Base-by-base conservation (phyloP, 768 basidiomycete genomes). In the Boletus huronensis region DNA sequence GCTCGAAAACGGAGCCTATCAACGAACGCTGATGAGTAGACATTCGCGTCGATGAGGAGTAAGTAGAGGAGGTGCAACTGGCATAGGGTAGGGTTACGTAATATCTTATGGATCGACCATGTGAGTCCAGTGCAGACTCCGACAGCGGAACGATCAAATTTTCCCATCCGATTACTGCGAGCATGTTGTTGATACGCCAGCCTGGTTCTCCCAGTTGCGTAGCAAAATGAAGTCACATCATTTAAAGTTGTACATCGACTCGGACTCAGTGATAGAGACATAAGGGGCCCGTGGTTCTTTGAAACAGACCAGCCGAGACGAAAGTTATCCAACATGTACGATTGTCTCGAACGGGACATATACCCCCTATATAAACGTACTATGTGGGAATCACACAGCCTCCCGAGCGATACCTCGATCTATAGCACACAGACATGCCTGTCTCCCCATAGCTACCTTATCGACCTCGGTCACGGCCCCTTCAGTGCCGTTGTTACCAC, bases 1-100 rank as follows among this genome's bases (percentile, higher is more conserved):
- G 76, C 65, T 81, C 80, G 36, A 75, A 61, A 11, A 82, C 73
- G 9, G 76, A 74, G n/a, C 80, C 80, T 41, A 81, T 59, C 49
- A 81, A 16, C 4, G 63, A 45, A 45, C 54, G 69, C 2, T 69
- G 59, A 53, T 57, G 43, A n/a, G 50, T 32, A 55, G 68, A 50
- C 69, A 69, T 68, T 23, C 43, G 52, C 11, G 43, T 28, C 21
- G 41, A 41, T 5, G 42, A 38, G n/a, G 48, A 17, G 14, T 23
- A 16, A 34, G 48, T 3, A 5, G 13, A 25, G 8, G 34, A 17
- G 1, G 14, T 21, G 17, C 6, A 25, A 19, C 6, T 23, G 11
- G 21, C 36, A 5, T 55, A 45, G 56, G 53, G 48, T 35, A 14
- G 1, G 3, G 10, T 58, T 57, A 58, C 54, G 29, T 77, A 52